Conservation (phyloP, 306 rosid genomes). For the Fagus sylvatica region DNA sequence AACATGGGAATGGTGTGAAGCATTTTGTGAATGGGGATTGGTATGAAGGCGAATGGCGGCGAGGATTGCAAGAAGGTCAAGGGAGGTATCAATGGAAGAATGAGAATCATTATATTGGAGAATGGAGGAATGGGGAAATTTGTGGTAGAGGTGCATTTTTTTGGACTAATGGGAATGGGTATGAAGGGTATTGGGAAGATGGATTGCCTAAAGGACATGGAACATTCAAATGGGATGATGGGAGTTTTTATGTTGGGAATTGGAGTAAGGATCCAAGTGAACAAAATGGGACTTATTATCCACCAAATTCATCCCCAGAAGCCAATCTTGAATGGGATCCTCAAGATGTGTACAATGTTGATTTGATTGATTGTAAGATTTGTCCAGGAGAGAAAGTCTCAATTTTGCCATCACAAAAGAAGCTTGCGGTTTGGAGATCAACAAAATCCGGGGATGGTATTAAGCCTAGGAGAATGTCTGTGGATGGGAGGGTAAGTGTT, state of each 20-base stretch:
- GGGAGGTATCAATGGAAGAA: slow-evolving; percentile 81
- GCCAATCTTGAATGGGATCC: slow-evolving; percentile 73
- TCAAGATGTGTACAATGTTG: slow-evolving; percentile 52
- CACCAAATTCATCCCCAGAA: slow-evolving; percentile 40
- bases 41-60: slow-evolving; percentile 83
- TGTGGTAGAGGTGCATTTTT: slow-evolving; percentile 69
- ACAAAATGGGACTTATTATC: slow-evolving; percentile 58
- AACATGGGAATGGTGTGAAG: slow-evolving; percentile 74
- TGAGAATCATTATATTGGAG: slow-evolving; percentile 69
- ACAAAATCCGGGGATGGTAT: slow-evolving; percentile 45
- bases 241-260: slow-evolving; percentile 64
- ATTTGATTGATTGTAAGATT: slow-evolving; percentile 44
- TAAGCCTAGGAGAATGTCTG: slow-evolving; percentile 64
- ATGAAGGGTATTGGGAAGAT: slow-evolving; percentile 81
- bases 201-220: slow-evolving; percentile 78
- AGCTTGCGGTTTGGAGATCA: slow-evolving; percentile 78
- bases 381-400: slow-evolving; percentile 70
- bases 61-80: slow-evolving; percentile 66
- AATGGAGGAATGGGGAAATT: slow-evolving; percentile 77
- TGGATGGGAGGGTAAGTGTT: slow-evolving; percentile 71
- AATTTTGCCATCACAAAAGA: slow-evolving; percentile 79
- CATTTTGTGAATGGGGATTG: slow-evolving; percentile 63
- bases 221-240: slow-evolving; percentile 68
- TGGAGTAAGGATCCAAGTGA: slow-evolving; percentile 66
- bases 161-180: slow-evolving; percentile 69